Conservation (phyloP, 2,329 filamentous ascomycete species). For the Exophiala calicioides region DNA sequence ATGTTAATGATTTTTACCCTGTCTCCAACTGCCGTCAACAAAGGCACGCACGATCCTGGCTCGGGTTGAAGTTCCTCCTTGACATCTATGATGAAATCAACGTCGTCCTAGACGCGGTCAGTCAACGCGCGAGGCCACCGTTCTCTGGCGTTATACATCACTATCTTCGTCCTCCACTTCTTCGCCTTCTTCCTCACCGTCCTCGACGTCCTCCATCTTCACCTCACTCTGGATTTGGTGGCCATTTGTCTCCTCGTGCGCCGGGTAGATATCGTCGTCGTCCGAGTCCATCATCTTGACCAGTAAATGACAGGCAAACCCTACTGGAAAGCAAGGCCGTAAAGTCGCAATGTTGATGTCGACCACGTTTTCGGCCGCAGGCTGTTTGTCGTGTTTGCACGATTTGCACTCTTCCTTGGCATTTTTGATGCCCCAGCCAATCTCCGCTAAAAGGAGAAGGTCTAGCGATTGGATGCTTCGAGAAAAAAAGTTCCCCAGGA, state of each 20-base stretch:
- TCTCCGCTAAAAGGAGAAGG: constrained; percentile 11
- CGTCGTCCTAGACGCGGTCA: constrained; percentile 46
- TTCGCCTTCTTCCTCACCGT: constrained; percentile 30
- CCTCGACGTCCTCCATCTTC: constrained; percentile 35
- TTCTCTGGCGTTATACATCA: constrained; percentile 41
- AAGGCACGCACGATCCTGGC: constrained; percentile 39
- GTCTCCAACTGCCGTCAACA: constrained; percentile 2
- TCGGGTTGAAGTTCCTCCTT: constrained; percentile 43
- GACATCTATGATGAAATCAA: constrained; percentile 53
- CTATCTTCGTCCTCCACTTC: constrained; percentile 37
- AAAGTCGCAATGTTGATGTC: not conserved
- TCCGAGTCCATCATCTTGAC: constrained; percentile 30
- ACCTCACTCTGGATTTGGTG: constrained; percentile 19
- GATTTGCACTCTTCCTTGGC: constrained; percentile 6
- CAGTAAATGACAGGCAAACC: not conserved
- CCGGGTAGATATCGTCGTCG: constrained; percentile 30
- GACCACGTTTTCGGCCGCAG: too few relatives aligned
- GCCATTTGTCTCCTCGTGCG: constrained; percentile 21
- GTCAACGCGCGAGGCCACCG: constrained; percentile 37
- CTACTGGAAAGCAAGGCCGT: not conserved
- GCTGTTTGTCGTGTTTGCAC: constrained; percentile 18
- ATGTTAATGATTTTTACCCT: constrained; percentile 27
- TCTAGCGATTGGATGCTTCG: constrained; percentile 25
- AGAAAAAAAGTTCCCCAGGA: constrained; percentile 26
- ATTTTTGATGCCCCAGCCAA: constrained; percentile 8